A percentile compares a stretch with the other conserved stretches of the same genome.
phyloP scores from a whole-genome alignment of 805 yeast genomes.

The Candida arabinofermentans region DNA sequence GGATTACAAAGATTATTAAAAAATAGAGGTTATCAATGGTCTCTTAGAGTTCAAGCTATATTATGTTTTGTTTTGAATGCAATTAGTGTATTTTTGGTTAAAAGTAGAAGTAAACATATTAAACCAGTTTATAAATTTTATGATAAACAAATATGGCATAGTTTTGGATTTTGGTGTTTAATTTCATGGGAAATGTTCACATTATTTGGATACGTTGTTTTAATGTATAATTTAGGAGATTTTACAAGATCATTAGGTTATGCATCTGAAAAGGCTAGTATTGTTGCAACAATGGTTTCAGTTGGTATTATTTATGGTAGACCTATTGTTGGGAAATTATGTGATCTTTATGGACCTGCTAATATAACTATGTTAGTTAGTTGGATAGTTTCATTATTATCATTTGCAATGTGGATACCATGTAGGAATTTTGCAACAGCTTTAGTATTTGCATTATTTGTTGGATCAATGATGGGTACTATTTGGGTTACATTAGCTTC shows the following conservation, averaged over 20 bases:
- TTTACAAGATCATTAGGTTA: conserved; percentile 61
- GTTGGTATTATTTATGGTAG: conserved; percentile 55
- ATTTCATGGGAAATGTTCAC: conserved; percentile 43
- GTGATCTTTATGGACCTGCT: conserved; percentile 50
- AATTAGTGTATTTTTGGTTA: conserved; percentile 33
- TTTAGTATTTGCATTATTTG: conserved; percentile 45
- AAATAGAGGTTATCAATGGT: conserved; percentile 41
- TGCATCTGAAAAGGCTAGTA: conserved; percentile 47
- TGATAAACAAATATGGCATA: conserved; percentile 37
- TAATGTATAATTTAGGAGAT: conserved; percentile 56
- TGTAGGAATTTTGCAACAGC: conserved; percentile 55
- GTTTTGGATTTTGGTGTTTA: conserved; percentile 32
- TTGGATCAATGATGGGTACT: conserved; percentile 59
- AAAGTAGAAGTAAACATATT: conserved; percentile 35
- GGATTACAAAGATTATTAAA: conserved; percentile 44
- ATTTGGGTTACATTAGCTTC: conserved; percentile 55
- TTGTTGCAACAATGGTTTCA: conserved; percentile 56
- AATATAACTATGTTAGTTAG: conserved; percentile 40
- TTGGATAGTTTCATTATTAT: conserved; percentile 36
- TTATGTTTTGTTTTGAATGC: conserved; percentile 32
- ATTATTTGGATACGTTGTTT: conserved; percentile 56
- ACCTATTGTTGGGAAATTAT: conserved; percentile 48
- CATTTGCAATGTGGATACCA: conserved; percentile 54
- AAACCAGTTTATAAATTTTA: conserved; percentile 35
- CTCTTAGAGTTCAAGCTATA: conserved; percentile 45